Evolutionary conservation across 2,329 filamentous ascomycete species (phyloP), one percentile per base, ranked within the genome.

Genomic region (Chaetomium sp.): DNA sequence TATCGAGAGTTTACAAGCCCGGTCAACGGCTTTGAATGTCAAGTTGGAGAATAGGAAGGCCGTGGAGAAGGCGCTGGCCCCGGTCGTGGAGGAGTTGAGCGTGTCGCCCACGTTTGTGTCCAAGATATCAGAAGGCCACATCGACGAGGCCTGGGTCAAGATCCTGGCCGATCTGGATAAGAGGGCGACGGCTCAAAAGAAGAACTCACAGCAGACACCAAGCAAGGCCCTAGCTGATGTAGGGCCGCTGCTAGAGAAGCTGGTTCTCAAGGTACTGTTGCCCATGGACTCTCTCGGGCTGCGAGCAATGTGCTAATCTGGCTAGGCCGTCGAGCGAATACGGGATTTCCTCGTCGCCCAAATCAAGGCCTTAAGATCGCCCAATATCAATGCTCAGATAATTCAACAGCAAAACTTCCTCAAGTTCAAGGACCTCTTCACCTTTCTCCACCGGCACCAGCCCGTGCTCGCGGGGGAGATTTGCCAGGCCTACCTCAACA

Each of bases 361-460:
- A 75, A 95, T 99, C 75, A 97, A 97, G 77, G 92, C 93, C 4
- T 81, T 99, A 60, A 87, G 95, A 63, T 97, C 94, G 29, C 95
- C 95, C 16, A 95, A 94, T 72, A 97, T 98, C 76, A 98, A 99
- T 75, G 93, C 94, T 2, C 95, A 99, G 75, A 90, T 98, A 64
- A 93, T 99, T 57, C 95, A 99, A 75, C 93, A 97, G 73, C 92
- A 96, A 74, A 91, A 90, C 65, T 93, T 99, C 71, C 80, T 97
- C 57, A 89, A 87, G 71, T 96, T 93, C 79, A 96, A 92, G 75
- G 93, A 97, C 38, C 80, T 97, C 0, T 99, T 89, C 77, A 83
- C 86, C 6, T 99, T 98, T 74, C 82, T 99, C 35, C 87, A 92
- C 65, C 88, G 86, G 70, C 90, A 94, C 69, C 93, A 98, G 72